Conservation (phyloP, 2,329 filamentous ascomycete species). For the Pyrenophora graminea region DNA sequence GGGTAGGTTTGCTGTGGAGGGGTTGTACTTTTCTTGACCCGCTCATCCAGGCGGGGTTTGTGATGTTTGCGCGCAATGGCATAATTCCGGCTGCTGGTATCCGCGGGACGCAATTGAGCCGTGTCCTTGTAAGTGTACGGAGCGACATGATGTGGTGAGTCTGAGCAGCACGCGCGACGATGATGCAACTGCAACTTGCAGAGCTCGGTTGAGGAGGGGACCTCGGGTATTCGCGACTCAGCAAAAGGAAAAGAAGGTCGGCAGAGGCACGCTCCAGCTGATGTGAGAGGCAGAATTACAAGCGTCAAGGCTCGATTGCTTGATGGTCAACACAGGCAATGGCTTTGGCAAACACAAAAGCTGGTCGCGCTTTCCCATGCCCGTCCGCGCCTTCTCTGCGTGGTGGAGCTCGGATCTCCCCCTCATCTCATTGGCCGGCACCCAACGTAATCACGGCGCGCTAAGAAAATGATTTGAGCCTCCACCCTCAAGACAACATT, state of each 20-base stretch:
- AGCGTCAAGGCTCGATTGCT: no score
- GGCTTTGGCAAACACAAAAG: no score
- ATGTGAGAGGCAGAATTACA: background rate
- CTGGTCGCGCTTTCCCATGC: background rate
- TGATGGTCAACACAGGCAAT: no score
- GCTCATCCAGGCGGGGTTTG: slow-evolving; percentile 60
- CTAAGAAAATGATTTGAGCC: slow-evolving; percentile 40
- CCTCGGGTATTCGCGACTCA: slow-evolving; percentile 45
- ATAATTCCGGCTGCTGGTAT: slow-evolving; percentile 55
- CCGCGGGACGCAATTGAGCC: slow-evolving; percentile 47
- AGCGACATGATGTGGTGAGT: slow-evolving; percentile 50
- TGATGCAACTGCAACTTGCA: slow-evolving; percentile 42
- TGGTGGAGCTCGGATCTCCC: slow-evolving; percentile 22
- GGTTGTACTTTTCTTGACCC: slow-evolving; percentile 56
- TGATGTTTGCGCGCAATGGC: slow-evolving; percentile 79
- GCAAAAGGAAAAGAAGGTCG: background rate
- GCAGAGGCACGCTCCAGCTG: no score
- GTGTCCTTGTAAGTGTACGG: slow-evolving; percentile 46
- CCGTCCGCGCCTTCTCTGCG: slow-evolving; percentile 4
- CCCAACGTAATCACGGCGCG: slow-evolving; percentile 25
- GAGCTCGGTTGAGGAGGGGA: slow-evolving; percentile 30
- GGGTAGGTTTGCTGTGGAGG: background rate
- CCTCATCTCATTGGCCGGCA: slow-evolving; percentile 25
- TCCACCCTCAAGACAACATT: slow-evolving; percentile 18
- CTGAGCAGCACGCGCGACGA: slow-evolving; percentile 13